Evolutionary conservation across 2,329 filamentous ascomycete species (phyloP), one percentile per base, ranked within the genome.

Genomic region (Trichophyton benhamiae): DNA sequence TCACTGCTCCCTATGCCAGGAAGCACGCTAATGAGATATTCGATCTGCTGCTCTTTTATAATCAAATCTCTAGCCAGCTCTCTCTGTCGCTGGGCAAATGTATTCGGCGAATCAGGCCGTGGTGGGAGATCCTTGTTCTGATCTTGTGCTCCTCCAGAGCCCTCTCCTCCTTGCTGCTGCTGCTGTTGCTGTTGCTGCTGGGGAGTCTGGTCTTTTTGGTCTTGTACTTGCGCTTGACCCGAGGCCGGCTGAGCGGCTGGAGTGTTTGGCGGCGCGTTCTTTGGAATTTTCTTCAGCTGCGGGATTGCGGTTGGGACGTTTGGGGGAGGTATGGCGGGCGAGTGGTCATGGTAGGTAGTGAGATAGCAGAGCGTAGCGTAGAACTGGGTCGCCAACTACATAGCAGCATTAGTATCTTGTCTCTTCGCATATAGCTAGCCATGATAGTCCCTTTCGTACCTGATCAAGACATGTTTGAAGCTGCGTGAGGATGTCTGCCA

Each of bases 391-490:
- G 76, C 75, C 36, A 79, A 75, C 75, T 78, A 61, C 3, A 22
- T 42, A 27, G 20, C 6, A 41, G 57, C 36, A 11, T 20, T 41
- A 38, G 17, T 27, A 60, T 57, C 42, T 48, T 38, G 9, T 13
- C 3, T 36, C 9, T 36, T 20, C 42, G 15, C 3, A n/a, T 57
- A 27, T 17, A 17, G 1, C 20, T 22, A n/a, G 9, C n/a, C n/a
- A 17, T 8, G 4, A 55, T 17, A 15, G 22, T 52, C 33, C 13
- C 13, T 55, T 17, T 36, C 60, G 44, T 52, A 77, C 76, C 66
- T 80, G 78, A 66, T 79, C 77, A 44, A 79, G 74, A 66, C 77
- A 79, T 60, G 77, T 78, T 70, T 80, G 78, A 42, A 80, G 73
- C 63, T 79, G 77, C 17, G 78, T 79, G 42, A 80, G 69, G 36